Evolutionary conservation across 2,329 filamentous ascomycete species (phyloP).

Genomic region (Trichoderma polysporum): DNA sequence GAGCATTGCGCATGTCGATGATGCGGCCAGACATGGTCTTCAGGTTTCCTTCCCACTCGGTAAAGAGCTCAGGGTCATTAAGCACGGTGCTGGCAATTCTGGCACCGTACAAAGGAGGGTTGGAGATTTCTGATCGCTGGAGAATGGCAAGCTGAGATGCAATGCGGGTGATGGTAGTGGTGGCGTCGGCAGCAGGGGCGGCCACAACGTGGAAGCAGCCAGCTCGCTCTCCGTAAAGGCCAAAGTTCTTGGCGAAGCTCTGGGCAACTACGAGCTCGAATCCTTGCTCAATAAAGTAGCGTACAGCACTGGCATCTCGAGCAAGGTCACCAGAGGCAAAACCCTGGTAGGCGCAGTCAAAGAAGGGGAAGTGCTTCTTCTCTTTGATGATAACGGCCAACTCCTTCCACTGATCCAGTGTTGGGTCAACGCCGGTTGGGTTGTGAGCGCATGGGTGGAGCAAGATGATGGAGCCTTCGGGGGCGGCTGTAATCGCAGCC

Average conservation of each 20-base stretch:
- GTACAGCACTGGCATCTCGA: conserved; percentile 86
- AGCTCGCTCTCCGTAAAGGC: conserved; percentile 92
- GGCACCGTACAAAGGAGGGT: conserved; percentile 91
- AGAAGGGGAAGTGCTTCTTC: conserved; percentile 93
- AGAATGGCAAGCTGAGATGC: conserved; percentile 88
- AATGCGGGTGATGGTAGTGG: conserved; percentile 62
- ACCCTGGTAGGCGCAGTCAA: conserved; percentile 96
- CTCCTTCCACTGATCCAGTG: conserved; percentile 89
- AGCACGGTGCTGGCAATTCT: conserved; percentile 82
- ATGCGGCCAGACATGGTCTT: conserved; percentile 94
- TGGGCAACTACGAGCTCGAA: conserved; percentile 87
- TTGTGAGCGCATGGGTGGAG: conserved; percentile 97
- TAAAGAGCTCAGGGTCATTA: conserved; percentile 78
- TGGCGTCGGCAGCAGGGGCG: conserved; percentile 65
- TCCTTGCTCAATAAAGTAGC: conserved; percentile 89
- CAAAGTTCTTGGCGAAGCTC: conserved; percentile 98
- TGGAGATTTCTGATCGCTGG: conserved; percentile 96
- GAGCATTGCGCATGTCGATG: conserved; percentile 79
- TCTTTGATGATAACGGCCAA: conserved; percentile 74
- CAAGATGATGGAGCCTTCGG: conserved; percentile 79
- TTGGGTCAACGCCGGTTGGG: conserved; percentile 94
- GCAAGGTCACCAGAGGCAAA: conserved; percentile 90
- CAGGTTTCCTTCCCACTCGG: conserved; percentile 90
- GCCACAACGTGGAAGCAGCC: conserved; percentile 96
- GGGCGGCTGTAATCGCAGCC: conserved; percentile 65